A percentile compares a stretch with the other conserved stretches of the same genome.
These are phyloP conservation scores for Phytophthora cryptogea DNA, from an alignment of 352 stramenopile genomes.

Conservation along the genomic window DNA sequence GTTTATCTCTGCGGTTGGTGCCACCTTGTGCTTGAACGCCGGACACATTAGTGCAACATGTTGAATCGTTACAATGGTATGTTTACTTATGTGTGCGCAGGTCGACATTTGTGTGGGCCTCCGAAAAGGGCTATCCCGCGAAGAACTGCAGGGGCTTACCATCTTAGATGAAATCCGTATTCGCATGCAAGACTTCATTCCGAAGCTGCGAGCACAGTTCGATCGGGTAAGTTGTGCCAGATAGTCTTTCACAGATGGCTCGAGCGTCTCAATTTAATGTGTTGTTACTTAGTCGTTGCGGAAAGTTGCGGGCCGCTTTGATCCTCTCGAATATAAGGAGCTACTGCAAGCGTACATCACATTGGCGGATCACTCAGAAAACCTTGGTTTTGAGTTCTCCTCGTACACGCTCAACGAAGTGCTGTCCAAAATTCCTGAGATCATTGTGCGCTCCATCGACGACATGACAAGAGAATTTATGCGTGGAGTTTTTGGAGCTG, in stretches of 20 bases:
- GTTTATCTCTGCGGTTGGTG: constrained; percentile 71
- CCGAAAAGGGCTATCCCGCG: constrained; percentile 46
- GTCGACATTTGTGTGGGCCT: constrained; percentile 77
- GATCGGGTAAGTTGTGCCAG: constrained; percentile 51
- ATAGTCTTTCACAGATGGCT: not conserved
- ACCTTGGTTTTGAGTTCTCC: constrained; percentile 80
- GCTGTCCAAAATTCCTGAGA: constrained; percentile 76
- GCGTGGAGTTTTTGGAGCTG: constrained; percentile 43
- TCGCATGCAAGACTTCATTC: constrained; percentile 78
- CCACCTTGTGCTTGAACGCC: not conserved
- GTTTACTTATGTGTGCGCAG: constrained; percentile 23
- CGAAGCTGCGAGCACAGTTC: constrained; percentile 70
- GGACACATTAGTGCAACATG: not conserved
- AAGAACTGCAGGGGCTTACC: constrained; percentile 53
- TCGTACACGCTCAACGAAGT: constrained; percentile 67
- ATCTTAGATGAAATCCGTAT: constrained; percentile 66
- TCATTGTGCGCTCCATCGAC: constrained; percentile 79
- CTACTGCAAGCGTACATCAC: constrained; percentile 84
- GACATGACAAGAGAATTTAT: constrained; percentile 64
- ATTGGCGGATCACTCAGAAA: constrained; percentile 76
- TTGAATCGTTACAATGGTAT: not conserved
- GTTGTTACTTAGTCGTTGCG: constrained; percentile 57
- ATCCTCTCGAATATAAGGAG: constrained; percentile 77
- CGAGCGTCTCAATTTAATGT: not conserved
- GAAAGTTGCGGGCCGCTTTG: constrained; percentile 70